Evolutionary conservation across 2,329 filamentous ascomycete genomes (phyloP).

Genomic region (Claviceps lovelessii): DNA sequence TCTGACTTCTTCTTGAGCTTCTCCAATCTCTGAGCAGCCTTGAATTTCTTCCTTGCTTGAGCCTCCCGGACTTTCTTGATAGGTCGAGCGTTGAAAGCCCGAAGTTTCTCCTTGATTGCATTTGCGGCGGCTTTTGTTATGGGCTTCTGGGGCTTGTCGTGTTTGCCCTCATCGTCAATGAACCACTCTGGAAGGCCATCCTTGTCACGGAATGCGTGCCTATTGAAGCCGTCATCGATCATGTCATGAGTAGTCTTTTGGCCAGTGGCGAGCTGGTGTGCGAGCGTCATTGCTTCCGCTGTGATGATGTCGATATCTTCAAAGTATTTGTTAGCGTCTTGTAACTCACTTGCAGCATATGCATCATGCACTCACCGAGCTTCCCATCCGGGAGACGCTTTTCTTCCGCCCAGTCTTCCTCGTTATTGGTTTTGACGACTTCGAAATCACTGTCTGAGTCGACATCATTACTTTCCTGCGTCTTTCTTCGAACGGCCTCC

Average conservation of each 20-base stretch:
- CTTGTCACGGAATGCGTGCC: conserved; percentile 74
- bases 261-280: conserved; percentile 78
- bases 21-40: conserved; percentile 78
- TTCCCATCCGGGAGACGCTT: conserved; percentile 49
- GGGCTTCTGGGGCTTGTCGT: conserved; percentile 76
- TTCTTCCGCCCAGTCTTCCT: conserved; percentile 52
- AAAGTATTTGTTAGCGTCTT: conserved; percentile 9
- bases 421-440: conserved; percentile 39
- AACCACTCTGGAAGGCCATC: conserved; percentile 97
- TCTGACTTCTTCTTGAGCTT: conserved; percentile 97
- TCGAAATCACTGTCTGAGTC: conserved; percentile 42
- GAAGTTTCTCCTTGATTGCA: conserved; percentile 88
- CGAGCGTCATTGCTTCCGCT: conserved; percentile 97
- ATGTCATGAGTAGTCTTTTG: conserved; percentile 67
- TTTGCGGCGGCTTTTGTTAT: conserved; percentile 78
- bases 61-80: conserved; percentile 99
- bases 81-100: conserved; percentile 83
- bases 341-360: background rate
- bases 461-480: conserved; percentile 12
- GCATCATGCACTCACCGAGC: conserved; percentile 30
- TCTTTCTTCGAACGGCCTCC: conserved; percentile 11
- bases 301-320: conserved; percentile 94
- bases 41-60: conserved; percentile 92
- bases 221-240: conserved; percentile 87
- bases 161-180: conserved; percentile 74